Conservation (phyloP, 2,329 filamentous ascomycete genomes). For the Ambrosiella cleistominuta region DNA sequence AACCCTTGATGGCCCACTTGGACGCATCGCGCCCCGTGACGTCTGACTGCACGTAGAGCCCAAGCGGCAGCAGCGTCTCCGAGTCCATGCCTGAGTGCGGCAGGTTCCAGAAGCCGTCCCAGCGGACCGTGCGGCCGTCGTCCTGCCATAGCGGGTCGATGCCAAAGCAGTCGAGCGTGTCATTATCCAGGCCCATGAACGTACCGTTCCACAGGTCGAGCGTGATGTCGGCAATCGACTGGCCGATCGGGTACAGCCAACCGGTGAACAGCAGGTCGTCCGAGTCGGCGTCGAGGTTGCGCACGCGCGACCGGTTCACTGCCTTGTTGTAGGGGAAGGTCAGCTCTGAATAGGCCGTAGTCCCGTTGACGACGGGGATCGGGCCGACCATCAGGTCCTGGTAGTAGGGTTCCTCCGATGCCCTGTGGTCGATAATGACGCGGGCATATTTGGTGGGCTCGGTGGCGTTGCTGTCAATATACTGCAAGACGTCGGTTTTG, state of each 20-base stretch:
- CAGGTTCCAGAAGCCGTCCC: slow-evolving; percentile 25
- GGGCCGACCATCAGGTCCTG: slow-evolving; percentile 34
- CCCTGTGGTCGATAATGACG: slow-evolving; percentile 28
- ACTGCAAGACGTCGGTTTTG: slow-evolving; percentile 29
- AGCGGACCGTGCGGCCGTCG: slow-evolving; percentile 23
- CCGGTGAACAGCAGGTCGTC: slow-evolving; percentile 20
- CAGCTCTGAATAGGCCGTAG: slow-evolving; percentile 21
- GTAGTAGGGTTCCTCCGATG: slow-evolving; percentile 24
- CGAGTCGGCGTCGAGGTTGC: slow-evolving; percentile 20
- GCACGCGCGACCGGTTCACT: slow-evolving; percentile 20
- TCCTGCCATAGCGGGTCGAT: slow-evolving; percentile 24
- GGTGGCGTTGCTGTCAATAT: slow-evolving; percentile 22
- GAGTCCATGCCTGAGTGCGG: slow-evolving; percentile 20
- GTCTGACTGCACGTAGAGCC: slow-evolving; percentile 28
- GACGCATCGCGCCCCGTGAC: slow-evolving; percentile 26
- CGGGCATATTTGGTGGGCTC: slow-evolving; percentile 27
- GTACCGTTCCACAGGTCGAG: slow-evolving; percentile 21
- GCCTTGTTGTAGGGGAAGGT: slow-evolving; percentile 28
- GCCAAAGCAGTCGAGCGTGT: slow-evolving; percentile 19
- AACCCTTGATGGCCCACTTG: slow-evolving; percentile 25
- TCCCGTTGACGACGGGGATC: slow-evolving; percentile 24
- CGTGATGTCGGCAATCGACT: slow-evolving; percentile 29
- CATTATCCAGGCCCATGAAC: slow-evolving; percentile 20
- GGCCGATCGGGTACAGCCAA: slow-evolving; percentile 14
- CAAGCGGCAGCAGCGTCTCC: slow-evolving; percentile 25